phyloP scores from a whole-genome alignment of 164 flowering plant species.

The Vitis vinifera region ASM3070453v1 NC_081821.1:9936501-9937000 shows the following conservation, averaged over 20 bases:
- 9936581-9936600: slow-evolving; percentile 73
- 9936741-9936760: slow-evolving; percentile 68
- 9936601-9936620: slow-evolving; percentile 78
- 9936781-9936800: slow-evolving; percentile 72
- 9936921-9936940: too few relatives aligned
- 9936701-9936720: neutral
- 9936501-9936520: neutral
- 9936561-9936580: slow-evolving; percentile 7
- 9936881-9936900: too few relatives aligned
- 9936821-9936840: neutral
- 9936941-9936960: too few relatives aligned
- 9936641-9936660: slow-evolving; percentile 75
- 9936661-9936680: neutral
- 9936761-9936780: slow-evolving; percentile 92
- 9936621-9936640: slow-evolving; percentile 59
- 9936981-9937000: too few relatives aligned
- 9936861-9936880: too few relatives aligned
- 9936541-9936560: neutral
- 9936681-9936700: neutral
- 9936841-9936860: too few relatives aligned
- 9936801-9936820: slow-evolving; percentile 81
- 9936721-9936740: slow-evolving; percentile 44
- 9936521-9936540: neutral
- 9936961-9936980: too few relatives aligned
- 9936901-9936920: too few relatives aligned